Evolutionary conservation across 2,329 filamentous ascomycete species (phyloP), one percentile per base, ranked within the genome.

Genomic region (Ophiostoma montium): DNA sequence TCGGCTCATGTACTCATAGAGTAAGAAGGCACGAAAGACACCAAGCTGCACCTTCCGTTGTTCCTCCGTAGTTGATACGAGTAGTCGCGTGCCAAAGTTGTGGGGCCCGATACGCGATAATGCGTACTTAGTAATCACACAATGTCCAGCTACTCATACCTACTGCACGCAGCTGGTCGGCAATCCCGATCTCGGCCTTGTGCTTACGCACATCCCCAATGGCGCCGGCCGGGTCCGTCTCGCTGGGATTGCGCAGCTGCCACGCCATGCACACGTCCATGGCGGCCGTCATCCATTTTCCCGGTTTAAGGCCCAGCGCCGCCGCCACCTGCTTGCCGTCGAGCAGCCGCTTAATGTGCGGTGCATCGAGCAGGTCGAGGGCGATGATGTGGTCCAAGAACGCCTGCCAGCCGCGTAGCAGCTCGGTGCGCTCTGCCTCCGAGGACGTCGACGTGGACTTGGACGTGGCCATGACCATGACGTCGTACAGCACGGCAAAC

Each of bases 221-320:
- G 1, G 74, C 80, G 3, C 69, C 74, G 7, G 66, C 58, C 7
- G 70, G 64, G 53, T 89, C 82, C 3, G 72, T 76, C 50, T 68
- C 70, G 4, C 71, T 71, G 0, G 88, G 86, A 60, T 96, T 79
- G 35, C 86, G 75, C 47, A 96, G 73, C 64, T 96, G 92, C 88
- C 89, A 96, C 53, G 80, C 80, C 64, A 94, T 76, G 53, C 86
- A 84, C 4, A 88, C 70, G 31, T 94, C 83, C 43, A 95, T 67
- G 3, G 88, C 88, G 42, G 74, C 72, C 48, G 78, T 78, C 74
- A 94, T 84, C 90, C 90, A 96, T n/a, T 71, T 80, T 1, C 86
- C 87, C 0, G 85, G 82, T 54, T 78, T 80, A n/a, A 74, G 67
- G 0, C 74, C 77, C 3, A 96, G 70, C 4, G 76, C 78, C 53